Base-by-base conservation (phyloP, 495 filamentous ascomycete species). In the Aspergillus nanangensis region DNA sequence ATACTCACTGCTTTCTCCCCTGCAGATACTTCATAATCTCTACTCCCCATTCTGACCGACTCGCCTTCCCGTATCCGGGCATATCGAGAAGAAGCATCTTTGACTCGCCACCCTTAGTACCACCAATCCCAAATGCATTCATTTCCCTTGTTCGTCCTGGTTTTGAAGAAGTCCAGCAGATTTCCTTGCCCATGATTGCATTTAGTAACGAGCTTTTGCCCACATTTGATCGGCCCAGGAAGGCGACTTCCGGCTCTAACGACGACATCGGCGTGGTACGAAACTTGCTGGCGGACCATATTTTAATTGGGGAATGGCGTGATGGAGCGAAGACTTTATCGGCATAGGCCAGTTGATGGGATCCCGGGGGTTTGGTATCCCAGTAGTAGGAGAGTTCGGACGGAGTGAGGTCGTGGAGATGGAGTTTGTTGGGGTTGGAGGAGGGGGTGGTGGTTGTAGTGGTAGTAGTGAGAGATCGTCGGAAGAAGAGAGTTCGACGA, bases 181-280 rank as follows among this genome's bases (percentile, higher is more conserved):
- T 61, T 23, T 72, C 67, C 13, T 76, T 67, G 17, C 78, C 76
- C 48, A 92, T 77, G 5, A 97, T 69, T 1, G 86, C 85, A 61
- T 98, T 98, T 47, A 97, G 69, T 19, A 97, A 72, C 7, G 82
- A 86, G 23, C 86, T 90, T 62, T 98, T 98, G 29, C 91, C 93
- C 20, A 94, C 91, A 62, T 98, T 96, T 24, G 84, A 90, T 34
- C 90, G 81, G 36, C 93, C 93, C 1, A 88, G 66, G 53, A 88
- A 86, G 25, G 79, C 82, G n/a, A 88, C 80, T 65, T 81, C 74
- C 11, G 77, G 75, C 44, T 67, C 58, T 5, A 62, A 38, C 5
- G 62, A 64, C 3, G 58, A 57, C 2, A 63, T 41, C 8, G 71
- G 67, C 17, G 86, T 76, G n/a, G 77, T 71, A 50, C 83, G 82